These are phyloP conservation scores for Glycine latifolia DNA, from an alignment of 306 rosid species.

Conservation along the genomic window DNA sequence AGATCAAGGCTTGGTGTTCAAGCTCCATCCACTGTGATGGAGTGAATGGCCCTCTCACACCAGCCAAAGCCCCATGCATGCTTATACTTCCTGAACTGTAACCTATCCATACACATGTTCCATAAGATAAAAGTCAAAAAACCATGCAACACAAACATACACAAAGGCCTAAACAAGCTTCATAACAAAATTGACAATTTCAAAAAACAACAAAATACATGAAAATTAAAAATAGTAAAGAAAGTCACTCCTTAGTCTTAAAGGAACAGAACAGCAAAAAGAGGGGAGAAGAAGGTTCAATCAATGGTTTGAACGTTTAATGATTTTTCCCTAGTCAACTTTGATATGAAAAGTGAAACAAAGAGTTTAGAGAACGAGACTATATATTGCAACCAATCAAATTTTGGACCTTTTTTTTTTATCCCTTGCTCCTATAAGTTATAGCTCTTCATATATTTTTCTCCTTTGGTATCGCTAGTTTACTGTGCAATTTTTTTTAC, in stretches of 20 bases:
- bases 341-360: slow-evolving; percentile 38
- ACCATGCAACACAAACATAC: background rate
- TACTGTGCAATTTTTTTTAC: slow-evolving; percentile 41
- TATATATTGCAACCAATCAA: slow-evolving; percentile 50
- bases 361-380: slow-evolving; percentile 40
- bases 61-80: slow-evolving; percentile 64
- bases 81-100: slow-evolving; percentile 63
- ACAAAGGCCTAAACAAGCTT: background rate
- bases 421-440: background rate
- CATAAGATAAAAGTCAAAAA: slow-evolving; percentile 33
- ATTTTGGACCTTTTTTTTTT: slow-evolving; percentile 36
- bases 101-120: slow-evolving; percentile 27
- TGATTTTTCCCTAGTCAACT: slow-evolving; percentile 34
- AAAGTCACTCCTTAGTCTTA: background rate
- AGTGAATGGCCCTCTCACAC: slow-evolving; percentile 75
- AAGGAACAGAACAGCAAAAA: background rate
- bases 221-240: background rate
- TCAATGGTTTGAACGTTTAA: slow-evolving; percentile 22
- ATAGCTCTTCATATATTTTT: slow-evolving; percentile 40
- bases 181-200: background rate
- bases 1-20: slow-evolving; percentile 96
- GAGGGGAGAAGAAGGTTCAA: slow-evolving; percentile 12
- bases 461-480: slow-evolving; percentile 52
- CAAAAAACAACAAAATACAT: background rate
- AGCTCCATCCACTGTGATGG: slow-evolving; percentile 97